A percentile compares a stretch with the other conserved stretches of the same genome.
These are phyloP conservation scores for Sapria himalayana DNA, from an alignment of 345 rosid species.

Conservation along the genomic window DNA sequence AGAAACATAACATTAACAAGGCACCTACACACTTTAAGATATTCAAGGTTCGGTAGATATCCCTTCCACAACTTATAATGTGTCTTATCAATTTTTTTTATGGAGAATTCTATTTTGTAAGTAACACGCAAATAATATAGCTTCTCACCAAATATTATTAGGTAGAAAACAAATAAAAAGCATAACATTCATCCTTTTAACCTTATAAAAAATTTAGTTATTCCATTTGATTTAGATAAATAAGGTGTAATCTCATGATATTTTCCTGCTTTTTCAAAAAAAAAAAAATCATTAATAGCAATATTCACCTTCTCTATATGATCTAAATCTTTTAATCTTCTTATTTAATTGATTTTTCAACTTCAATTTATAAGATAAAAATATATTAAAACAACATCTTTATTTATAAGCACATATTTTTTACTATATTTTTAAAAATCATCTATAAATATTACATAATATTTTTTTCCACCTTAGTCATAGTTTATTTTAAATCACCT, in stretches of 20 bases:
- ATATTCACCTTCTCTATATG: background rate
- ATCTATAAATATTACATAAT: constrained; percentile 1
- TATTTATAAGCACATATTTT: background rate
- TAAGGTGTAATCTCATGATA: background rate
- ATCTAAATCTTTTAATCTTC: background rate
- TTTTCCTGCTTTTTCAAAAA: background rate
- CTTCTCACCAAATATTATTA: background rate
- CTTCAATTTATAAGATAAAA: background rate
- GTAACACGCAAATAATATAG: background rate
- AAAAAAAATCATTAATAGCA: background rate
- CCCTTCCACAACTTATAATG: background rate
- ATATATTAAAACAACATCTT: background rate
- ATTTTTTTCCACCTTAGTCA: constrained; percentile 1
- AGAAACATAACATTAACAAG: too few species aligned
- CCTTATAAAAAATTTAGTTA: background rate
- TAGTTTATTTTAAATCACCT: background rate
- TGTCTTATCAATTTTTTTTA: background rate
- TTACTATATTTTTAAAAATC: background rate
- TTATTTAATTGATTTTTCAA: background rate
- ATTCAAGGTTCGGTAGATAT: background rate
- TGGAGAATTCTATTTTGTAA: background rate
- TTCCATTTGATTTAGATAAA: background rate
- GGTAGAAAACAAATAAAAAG: background rate
- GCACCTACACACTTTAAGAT: too few species aligned
- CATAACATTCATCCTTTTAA: background rate